Evolutionary conservation across 129 eudicot genomes (phyloP).

Genomic region (Logfia minima): DNA sequence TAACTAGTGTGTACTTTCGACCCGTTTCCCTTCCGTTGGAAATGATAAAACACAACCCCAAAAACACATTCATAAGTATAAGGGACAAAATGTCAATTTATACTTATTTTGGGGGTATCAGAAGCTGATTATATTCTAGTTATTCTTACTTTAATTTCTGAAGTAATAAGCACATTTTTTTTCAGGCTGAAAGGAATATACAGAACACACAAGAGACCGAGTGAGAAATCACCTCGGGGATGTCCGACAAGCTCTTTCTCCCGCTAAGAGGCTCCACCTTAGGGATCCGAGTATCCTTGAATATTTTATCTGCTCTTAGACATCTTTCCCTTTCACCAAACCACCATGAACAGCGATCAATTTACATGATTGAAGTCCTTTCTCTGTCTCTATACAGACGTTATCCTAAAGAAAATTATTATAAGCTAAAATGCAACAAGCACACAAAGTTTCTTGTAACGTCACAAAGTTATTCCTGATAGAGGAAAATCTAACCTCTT

Average conservation of each 20-base stretch:
- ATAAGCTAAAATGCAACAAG: background rate
- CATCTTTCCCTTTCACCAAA: conserved; percentile 63
- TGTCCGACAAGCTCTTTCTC: conserved; percentile 74
- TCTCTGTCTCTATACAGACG: conserved; percentile 63
- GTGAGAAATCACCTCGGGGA: conserved; percentile 63
- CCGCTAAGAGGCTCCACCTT: conserved; percentile 84
- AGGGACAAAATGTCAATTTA: too few relatives aligned
- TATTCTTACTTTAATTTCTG: too few relatives aligned
- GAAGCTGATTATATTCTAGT: too few relatives aligned
- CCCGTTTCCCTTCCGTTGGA: too few relatives aligned
- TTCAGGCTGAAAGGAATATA: background rate
- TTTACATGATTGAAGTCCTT: conserved; percentile 65
- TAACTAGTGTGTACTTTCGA: too few relatives aligned
- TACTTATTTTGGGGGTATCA: too few relatives aligned
- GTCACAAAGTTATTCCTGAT: too few relatives aligned
- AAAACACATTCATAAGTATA: too few relatives aligned
- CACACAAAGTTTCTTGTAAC: too few relatives aligned
- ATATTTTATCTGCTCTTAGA: conserved; percentile 58
- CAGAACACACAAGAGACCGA: background rate
- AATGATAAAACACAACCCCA: too few relatives aligned
- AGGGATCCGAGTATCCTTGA: conserved; percentile 71
- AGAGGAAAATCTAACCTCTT: conserved; percentile 56
- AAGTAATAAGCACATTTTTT: too few relatives aligned
- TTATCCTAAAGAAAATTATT: conserved; percentile 49
- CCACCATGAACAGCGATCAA: conserved; percentile 94